A percentile compares a stretch with the other conserved stretches of the same genome.
Conservation (phyloP, 2,329 filamentous ascomycete genomes). For the Ascocoryne sarcoides region DNA sequence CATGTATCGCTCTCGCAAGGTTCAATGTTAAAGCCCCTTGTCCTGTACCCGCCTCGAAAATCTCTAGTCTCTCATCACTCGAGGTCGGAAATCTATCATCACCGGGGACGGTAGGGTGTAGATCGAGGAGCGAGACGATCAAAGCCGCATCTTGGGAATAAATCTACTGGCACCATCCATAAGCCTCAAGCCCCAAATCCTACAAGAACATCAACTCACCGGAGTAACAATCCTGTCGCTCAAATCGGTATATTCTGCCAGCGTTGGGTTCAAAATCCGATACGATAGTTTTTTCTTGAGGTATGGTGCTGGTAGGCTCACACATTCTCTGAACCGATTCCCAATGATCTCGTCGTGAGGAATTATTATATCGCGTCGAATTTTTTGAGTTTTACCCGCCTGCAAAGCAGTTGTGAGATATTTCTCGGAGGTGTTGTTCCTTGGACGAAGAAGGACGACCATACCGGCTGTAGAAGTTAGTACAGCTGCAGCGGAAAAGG, state of each 20-base stretch:
- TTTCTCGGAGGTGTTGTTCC: neutral
- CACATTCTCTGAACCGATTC: conserved; percentile 14
- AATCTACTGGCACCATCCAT: conserved; percentile 47
- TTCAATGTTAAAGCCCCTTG: conserved; percentile 72
- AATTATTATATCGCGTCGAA: conserved; percentile 19
- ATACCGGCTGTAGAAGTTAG: no score
- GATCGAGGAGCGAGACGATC: conserved; percentile 68
- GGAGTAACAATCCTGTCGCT: conserved; percentile 67
- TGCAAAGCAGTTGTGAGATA: neutral
- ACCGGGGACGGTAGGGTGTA: conserved; percentile 62
- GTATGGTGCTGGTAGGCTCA: no score
- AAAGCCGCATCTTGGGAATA: conserved; percentile 68
- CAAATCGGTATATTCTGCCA: conserved; percentile 65
- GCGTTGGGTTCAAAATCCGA: conserved; percentile 50
- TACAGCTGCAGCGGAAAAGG: no score
- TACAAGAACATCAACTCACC: no score
- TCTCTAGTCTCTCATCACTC: conserved; percentile 46
- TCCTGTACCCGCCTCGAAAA: conserved; percentile 80
- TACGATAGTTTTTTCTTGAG: conserved; percentile 16
- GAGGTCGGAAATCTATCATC: conserved; percentile 49
- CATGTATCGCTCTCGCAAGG: conserved; percentile 67
- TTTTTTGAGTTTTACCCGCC: neutral
- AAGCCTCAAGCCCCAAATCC: no score
- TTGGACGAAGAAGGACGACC: neutral
- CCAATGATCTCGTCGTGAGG: conserved; percentile 32